Conservation (phyloP, 257 asterid species). For the Solanum medicagineum region DNA sequence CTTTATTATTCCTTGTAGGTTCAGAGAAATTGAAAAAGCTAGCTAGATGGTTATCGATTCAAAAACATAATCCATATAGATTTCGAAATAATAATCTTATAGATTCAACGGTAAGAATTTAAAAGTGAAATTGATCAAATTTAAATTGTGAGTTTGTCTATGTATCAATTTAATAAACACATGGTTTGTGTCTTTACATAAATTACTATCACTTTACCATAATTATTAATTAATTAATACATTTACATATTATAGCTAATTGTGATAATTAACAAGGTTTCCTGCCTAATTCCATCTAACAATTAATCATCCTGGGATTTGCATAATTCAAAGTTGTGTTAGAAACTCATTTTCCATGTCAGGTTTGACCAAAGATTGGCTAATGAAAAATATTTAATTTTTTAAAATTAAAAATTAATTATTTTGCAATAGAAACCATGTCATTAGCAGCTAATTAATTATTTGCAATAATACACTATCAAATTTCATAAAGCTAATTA, state of each 20-base stretch:
- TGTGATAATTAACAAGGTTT: neutral
- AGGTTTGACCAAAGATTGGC: neutral
- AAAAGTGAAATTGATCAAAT: neutral
- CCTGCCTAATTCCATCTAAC: slow-evolving; percentile 22
- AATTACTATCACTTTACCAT: neutral
- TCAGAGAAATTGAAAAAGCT: neutral
- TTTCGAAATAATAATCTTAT: neutral
- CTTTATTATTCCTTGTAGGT: neutral
- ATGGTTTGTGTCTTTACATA: neutral
- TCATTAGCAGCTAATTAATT: too few relatives aligned
- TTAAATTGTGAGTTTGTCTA: neutral
- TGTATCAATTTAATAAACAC: neutral
- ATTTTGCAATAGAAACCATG: too few relatives aligned
- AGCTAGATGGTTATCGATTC: neutral
- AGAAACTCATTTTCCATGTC: neutral
- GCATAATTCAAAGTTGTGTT: neutral
- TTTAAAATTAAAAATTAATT: too few relatives aligned
- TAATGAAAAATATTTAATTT: neutral
- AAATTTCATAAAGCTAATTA: too few relatives aligned
- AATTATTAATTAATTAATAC: neutral
- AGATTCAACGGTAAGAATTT: neutral
- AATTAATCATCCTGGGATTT: neutral
- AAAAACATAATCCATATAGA: neutral
- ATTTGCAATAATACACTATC: too few relatives aligned
- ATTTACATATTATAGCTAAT: neutral